A percentile compares a stretch with the other conserved stretches of the same genome.
Evolutionary conservation across 768 basidiomycete species (phyloP).

Genomic region (Crepidotus variabilis): DNA sequence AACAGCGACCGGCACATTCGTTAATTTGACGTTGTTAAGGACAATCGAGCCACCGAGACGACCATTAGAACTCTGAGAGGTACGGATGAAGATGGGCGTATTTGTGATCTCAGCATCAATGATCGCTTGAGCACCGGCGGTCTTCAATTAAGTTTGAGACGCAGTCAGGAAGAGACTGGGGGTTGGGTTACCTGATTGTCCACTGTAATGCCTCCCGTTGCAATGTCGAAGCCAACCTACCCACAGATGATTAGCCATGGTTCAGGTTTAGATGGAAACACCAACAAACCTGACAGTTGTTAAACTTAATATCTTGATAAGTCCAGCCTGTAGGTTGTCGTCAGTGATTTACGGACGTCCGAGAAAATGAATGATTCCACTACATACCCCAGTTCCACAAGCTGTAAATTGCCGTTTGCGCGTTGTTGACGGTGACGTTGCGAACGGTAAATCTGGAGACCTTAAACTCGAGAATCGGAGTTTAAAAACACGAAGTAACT

Average conservation of each 20-base stretch:
- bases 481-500: slow-evolving; percentile 22
- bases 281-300: slow-evolving; percentile 15
- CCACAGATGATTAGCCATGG: neutral
- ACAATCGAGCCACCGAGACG: slow-evolving; percentile 56
- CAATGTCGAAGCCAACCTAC: slow-evolving; percentile 39
- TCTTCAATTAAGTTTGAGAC: slow-evolving; percentile 26
- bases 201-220: slow-evolving; percentile 38
- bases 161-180: neutral
- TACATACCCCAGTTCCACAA: slow-evolving; percentile 45
- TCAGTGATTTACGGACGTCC: neutral
- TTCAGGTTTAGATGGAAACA: neutral
- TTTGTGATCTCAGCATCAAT: slow-evolving; percentile 60
- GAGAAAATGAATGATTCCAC: neutral
- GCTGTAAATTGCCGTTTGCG: slow-evolving; percentile 39
- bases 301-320: slow-evolving; percentile 24
- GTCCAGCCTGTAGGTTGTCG: slow-evolving; percentile 20
- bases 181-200: slow-evolving; percentile 30
- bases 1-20: slow-evolving; percentile 58
- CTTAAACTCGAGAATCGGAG: neutral
- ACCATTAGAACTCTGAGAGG: slow-evolving; percentile 42
- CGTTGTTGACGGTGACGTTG: slow-evolving; percentile 53
- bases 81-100: slow-evolving; percentile 60
- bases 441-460: slow-evolving; percentile 45
- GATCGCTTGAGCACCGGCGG: slow-evolving; percentile 56
- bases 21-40: slow-evolving; percentile 58